phyloP scores from a whole-genome alignment of 1,284 basidiomycete species.

The Puccinia hordei region DNA sequence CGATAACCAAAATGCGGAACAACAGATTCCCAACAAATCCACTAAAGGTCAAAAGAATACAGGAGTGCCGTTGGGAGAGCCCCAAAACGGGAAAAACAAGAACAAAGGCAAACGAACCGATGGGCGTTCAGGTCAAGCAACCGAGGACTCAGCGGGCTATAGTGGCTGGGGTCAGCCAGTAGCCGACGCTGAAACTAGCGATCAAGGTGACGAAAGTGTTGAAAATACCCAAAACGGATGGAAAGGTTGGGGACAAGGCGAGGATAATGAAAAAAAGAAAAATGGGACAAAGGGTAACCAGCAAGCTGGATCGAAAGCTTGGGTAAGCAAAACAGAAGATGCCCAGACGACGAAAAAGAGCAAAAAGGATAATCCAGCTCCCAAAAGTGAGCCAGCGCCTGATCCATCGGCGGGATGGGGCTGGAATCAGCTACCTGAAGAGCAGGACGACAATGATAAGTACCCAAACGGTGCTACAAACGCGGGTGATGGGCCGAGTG shows the following conservation, averaged over 20 bases:
- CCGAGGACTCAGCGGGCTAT: background rate
- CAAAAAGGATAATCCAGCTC: background rate
- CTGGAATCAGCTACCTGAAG: background rate
- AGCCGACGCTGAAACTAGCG: background rate
- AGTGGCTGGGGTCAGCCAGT: background rate
- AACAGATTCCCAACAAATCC: conserved; percentile 3
- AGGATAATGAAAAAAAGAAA: background rate
- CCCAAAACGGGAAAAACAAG: conserved; percentile 12
- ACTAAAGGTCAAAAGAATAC: conserved; percentile 6
- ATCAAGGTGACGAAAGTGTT: background rate
- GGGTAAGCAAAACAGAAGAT: background rate
- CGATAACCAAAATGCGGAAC: background rate
- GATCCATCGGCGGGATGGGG: background rate
- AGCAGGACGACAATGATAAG: conserved; percentile 13
- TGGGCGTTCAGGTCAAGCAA: background rate
- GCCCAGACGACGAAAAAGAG: background rate
- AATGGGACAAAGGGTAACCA: background rate
- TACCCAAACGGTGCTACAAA: background rate
- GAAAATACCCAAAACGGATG: background rate
- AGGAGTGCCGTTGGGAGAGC: background rate
- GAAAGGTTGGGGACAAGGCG: background rate
- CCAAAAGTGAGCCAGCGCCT: background rate
- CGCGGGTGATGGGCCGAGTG: background rate
- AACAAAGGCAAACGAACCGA: conserved; percentile 29
- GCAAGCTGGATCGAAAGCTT: background rate